Evolutionary conservation across 129 eudicot genomes (phyloP).

Genomic region (Artemisia tridentata): DNA sequence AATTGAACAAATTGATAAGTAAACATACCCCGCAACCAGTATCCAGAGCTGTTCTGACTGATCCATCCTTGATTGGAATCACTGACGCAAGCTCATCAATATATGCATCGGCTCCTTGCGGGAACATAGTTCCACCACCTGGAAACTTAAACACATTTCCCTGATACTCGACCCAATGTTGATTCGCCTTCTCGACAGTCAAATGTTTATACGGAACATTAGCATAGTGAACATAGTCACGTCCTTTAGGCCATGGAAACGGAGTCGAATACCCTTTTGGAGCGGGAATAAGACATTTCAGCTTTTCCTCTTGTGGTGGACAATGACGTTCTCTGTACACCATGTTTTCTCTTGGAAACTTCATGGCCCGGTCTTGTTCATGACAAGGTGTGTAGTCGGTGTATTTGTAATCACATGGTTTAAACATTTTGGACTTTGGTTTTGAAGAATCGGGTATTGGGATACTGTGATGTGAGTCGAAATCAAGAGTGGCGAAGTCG

Average conservation of each 20-base stretch:
- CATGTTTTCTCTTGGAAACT: constrained; percentile 85
- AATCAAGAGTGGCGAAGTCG: constrained; percentile 55
- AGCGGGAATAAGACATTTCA: constrained; percentile 87
- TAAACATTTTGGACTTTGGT: constrained; percentile 54
- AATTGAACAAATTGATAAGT: not conserved
- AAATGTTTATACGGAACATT: constrained; percentile 83
- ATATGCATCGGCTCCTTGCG: constrained; percentile 96
- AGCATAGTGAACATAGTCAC: constrained; percentile 84
- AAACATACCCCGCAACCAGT: constrained; percentile 97
- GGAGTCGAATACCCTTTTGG: constrained; percentile 86
- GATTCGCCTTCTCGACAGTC: constrained; percentile 86
- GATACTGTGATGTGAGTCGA: constrained; percentile 69
- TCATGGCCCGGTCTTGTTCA: constrained; percentile 93
- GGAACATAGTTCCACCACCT: constrained; percentile 99
- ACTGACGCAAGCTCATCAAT: constrained; percentile 90
- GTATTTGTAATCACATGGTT: constrained; percentile 69
- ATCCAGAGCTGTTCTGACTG: constrained; percentile 85
- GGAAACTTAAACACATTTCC: constrained; percentile 94
- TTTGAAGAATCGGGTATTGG: constrained; percentile 49
- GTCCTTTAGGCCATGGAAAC: constrained; percentile 95
- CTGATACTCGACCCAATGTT: constrained; percentile 91
- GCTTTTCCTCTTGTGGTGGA: constrained; percentile 74
- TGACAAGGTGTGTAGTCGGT: constrained; percentile 91
- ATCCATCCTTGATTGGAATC: constrained; percentile 73
- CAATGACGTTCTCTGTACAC: constrained; percentile 95